These are phyloP conservation scores for Mycena galericulata DNA, from an alignment of 768 basidiomycete species.

Conservation along the genomic window DNA sequence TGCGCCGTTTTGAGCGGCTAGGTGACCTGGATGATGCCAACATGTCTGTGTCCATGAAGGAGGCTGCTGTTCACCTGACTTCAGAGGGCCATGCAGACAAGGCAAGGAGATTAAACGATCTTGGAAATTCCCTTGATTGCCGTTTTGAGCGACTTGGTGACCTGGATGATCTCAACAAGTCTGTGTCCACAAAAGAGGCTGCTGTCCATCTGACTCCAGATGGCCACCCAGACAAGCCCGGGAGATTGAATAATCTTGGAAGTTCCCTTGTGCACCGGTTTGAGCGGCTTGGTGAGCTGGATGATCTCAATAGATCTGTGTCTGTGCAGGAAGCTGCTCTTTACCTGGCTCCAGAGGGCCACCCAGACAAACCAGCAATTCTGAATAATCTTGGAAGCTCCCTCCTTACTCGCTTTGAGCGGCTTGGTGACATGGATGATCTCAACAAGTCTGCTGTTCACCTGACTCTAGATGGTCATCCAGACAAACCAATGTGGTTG, in stretches of 20 bases:
- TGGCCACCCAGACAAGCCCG: neutral
- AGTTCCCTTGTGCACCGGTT: neutral
- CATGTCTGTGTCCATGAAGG: neutral
- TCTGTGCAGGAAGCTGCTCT: neutral
- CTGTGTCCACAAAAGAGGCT: neutral
- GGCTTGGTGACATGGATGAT: neutral
- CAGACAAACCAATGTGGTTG: neutral
- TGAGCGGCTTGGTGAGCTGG: neutral
- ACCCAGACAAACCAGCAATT: neutral
- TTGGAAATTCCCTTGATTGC: neutral
- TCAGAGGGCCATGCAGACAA: neutral
- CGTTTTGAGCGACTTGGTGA: constrained; percentile 13
- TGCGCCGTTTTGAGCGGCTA: neutral
- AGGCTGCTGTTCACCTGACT: neutral
- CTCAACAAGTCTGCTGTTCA: neutral
- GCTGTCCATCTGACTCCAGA: neutral
- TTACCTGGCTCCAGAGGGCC: neutral
- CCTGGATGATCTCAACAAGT: neutral
- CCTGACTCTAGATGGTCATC: neutral
- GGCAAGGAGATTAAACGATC: neutral
- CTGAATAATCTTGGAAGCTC: neutral
- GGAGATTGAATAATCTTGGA: neutral
- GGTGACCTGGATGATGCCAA: neutral
- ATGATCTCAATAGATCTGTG: neutral
- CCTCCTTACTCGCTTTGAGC: neutral